A percentile compares a stretch with the other conserved stretches of the same genome.
Evolutionary conservation across 257 asterid species (phyloP).

Genomic region (Misopates orontium): DNA sequence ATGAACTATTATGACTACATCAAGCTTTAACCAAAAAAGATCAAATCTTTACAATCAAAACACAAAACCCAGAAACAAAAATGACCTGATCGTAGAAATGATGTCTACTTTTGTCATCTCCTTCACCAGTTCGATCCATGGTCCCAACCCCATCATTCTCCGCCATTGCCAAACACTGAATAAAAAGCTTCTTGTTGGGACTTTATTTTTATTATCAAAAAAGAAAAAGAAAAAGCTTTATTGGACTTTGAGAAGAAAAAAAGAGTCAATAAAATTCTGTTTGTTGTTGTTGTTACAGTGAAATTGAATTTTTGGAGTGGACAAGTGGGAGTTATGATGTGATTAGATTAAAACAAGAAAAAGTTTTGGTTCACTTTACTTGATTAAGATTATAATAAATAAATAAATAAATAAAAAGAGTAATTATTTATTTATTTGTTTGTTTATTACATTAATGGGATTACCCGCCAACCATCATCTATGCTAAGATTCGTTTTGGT

Average conservation of each 20-base stretch:
- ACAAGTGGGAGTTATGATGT: slow-evolving; percentile 1
- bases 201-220: neutral
- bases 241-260: slow-evolving; percentile 38
- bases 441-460: too few relatives aligned
- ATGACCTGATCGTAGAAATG: slow-evolving; percentile 36
- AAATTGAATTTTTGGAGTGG: slow-evolving; percentile 24
- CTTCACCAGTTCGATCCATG: slow-evolving; percentile 32
- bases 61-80: neutral
- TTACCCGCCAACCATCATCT: too few relatives aligned
- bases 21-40: too few relatives aligned
- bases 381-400: neutral
- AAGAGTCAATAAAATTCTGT: slow-evolving; percentile 39
- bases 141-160: slow-evolving; percentile 31
- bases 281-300: slow-evolving; percentile 24
- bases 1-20: too few relatives aligned
- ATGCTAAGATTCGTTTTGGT: too few relatives aligned
- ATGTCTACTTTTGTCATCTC: slow-evolving; percentile 25
- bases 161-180: slow-evolving; percentile 33
- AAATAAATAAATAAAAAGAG: neutral
- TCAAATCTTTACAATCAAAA: neutral
- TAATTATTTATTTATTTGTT: neutral
- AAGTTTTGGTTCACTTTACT: slow-evolving; percentile 12
- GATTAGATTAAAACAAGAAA: slow-evolving; percentile 7
- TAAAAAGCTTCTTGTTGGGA: neutral
- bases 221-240: slow-evolving; percentile 20